These are phyloP conservation scores for Astrothelium subdiscretum DNA, from an alignment of 495 filamentous ascomycete genomes.

Conservation along the genomic window DNA sequence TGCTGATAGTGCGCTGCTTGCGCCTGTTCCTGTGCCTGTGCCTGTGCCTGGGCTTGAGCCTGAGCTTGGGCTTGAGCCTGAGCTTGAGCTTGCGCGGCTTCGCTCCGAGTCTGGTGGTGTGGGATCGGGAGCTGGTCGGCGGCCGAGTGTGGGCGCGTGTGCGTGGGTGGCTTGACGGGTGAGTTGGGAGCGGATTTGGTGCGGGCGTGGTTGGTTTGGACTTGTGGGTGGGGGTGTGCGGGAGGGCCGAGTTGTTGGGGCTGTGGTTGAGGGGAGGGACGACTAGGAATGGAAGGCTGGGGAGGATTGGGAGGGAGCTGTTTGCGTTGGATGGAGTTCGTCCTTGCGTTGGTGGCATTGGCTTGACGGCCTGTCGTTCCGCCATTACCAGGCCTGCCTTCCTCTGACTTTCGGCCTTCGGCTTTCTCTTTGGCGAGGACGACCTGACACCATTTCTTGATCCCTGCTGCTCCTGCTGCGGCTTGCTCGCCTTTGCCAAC, in stretches of 20 bases:
- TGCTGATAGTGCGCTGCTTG: background rate
- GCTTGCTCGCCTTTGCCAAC: constrained; percentile 52
- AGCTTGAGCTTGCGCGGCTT: background rate
- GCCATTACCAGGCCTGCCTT: background rate
- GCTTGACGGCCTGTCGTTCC: background rate
- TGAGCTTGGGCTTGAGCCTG: background rate
- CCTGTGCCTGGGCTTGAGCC: background rate
- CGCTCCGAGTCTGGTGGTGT: background rate
- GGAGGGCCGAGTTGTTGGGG: background rate
- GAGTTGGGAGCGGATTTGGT: constrained; percentile 11
- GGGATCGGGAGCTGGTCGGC: background rate
- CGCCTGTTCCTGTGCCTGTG: background rate
- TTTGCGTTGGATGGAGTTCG: background rate
- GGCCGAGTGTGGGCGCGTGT: background rate
- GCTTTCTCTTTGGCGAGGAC: constrained; percentile 45
- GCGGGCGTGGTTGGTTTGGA: background rate
- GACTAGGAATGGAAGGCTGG: background rate
- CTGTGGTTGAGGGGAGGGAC: background rate
- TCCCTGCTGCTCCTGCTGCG: constrained; percentile 12
- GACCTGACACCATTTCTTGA: constrained; percentile 62
- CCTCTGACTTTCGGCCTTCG: constrained; percentile 11
- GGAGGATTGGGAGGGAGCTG: background rate
- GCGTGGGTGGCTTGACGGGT: constrained; percentile 9
- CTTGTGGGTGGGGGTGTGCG: background rate
- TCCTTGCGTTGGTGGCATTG: background rate